Base-by-base conservation (phyloP, 495 filamentous ascomycete species). In the Aspergillus wentii region DNA sequence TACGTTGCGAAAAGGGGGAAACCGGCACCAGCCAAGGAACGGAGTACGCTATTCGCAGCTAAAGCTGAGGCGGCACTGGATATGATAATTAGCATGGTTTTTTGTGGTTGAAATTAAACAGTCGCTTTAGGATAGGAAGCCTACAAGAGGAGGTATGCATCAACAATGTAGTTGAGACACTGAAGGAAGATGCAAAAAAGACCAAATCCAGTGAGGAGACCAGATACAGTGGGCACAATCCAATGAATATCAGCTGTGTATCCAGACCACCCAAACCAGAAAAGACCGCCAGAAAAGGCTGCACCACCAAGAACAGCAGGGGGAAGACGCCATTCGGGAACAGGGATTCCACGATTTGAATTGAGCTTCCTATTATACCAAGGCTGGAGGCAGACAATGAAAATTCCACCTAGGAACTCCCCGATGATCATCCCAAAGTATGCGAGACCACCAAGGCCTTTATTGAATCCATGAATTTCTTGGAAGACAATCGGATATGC, bases 311-410 rank as follows among this genome's bases (percentile, higher is more conserved):
- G 63, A 33, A 95, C 87, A 35, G 83, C 82, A 4, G 81, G 78
- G 0, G 85, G 85, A 5, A 94, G 70, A 50, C 88, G 83, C 85
- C 88, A 92, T 66, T 94, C 88, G 1, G 88, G 88, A 25, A 91
- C 62, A 0, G 85, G 82, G 1, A 88, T 54, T 43, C 74, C 78
- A 53, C 81, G 72, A 58, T 94, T 92, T 38, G 83, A 82, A 3
- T 70, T 71, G 4, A 86, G 72, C 59, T 87, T 88, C 35, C 71
- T 68, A 49, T 64, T 68, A 35, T 76, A 75, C 45, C 68, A 68
- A 10, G 80, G 83, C 48, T 88, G 82, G 18, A 75, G 77, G 19
- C 76, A 56, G 15, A 83, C 68, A 44, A 94, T 80, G 30, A 71
- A 72, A 7, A 75, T 28, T 33, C 82, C 86, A 0, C 82, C 85